Evolutionary conservation across 345 rosid species (phyloP).

Genomic region (Acer campestre): DNA sequence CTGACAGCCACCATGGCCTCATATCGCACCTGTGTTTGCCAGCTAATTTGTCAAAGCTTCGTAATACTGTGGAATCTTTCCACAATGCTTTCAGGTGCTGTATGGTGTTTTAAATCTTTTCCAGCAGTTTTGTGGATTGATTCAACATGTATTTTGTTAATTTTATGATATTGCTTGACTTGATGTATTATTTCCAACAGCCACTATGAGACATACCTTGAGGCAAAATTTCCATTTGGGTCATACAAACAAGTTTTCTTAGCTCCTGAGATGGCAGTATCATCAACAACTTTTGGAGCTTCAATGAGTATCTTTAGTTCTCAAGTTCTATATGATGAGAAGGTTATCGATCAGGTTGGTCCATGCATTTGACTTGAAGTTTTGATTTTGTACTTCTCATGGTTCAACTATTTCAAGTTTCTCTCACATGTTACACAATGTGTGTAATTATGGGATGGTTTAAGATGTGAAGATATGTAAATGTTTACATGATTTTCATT

Average conservation of each 20-base stretch:
- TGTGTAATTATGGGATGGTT: background rate
- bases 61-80: slow-evolving; percentile 78
- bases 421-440: background rate
- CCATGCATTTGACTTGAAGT: background rate
- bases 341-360: slow-evolving; percentile 88
- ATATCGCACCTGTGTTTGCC: slow-evolving; percentile 86
- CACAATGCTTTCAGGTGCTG: slow-evolving; percentile 81
- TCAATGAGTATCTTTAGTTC: slow-evolving; percentile 81
- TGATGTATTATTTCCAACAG: slow-evolving; percentile 46
- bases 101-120: slow-evolving; percentile 9
- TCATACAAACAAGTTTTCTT: slow-evolving; percentile 89
- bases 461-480: background rate
- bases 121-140: background rate
- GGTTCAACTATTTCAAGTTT: slow-evolving; percentile 2
- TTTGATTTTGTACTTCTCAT: too few relatives aligned
- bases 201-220: slow-evolving; percentile 88
- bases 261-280: slow-evolving; percentile 84
- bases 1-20: slow-evolving; percentile 63
- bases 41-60: slow-evolving; percentile 57
- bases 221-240: slow-evolving; percentile 87
- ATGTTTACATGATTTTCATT: background rate
- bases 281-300: slow-evolving; percentile 75
- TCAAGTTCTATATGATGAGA: slow-evolving; percentile 82
- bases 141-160: background rate
- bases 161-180: slow-evolving; percentile 25